Evolutionary conservation across 495 filamentous ascomycete genomes (phyloP).

Genomic region (Podospora tetraspora): DNA sequence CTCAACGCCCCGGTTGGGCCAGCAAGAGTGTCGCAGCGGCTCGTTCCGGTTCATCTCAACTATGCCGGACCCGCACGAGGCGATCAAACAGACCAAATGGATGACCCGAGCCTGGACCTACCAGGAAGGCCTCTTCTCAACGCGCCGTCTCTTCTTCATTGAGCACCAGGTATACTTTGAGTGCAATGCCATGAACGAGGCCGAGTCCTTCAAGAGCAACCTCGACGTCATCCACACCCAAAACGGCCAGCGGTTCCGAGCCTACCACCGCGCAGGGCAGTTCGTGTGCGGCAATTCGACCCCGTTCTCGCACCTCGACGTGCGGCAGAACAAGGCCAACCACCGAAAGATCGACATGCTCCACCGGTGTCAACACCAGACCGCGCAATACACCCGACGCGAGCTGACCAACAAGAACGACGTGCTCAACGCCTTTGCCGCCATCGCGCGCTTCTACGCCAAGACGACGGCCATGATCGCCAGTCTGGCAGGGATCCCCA

Average conservation of each 20-base stretch:
- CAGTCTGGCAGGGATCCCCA: constrained; percentile 16
- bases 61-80: constrained; percentile 2
- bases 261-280: constrained; percentile 11
- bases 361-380: constrained; percentile 10
- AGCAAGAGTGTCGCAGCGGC: constrained; percentile 1
- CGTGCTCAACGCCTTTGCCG: constrained; percentile 24
- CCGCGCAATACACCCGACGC: constrained; percentile 20
- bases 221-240: constrained; percentile 7
- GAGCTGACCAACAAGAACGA: constrained; percentile 23
- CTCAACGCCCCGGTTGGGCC: constrained; percentile 9
- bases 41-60: constrained; percentile 12
- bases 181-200: constrained; percentile 28
- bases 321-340: constrained; percentile 19
- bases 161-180: constrained; percentile 36
- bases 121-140: constrained; percentile 35
- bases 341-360: constrained; percentile 18
- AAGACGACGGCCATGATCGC: constrained; percentile 18
- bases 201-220: constrained; percentile 19
- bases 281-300: constrained; percentile 21
- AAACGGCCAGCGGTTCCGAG: constrained; percentile 11
- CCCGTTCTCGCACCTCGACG: constrained; percentile 19
- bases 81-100: constrained; percentile 26
- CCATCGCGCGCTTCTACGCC: constrained; percentile 21
- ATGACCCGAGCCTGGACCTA: constrained; percentile 38
- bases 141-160: constrained; percentile 31